These are phyloP conservation scores for Agrocybe praecox DNA, from an alignment of 768 basidiomycete genomes.

Conservation along the genomic window DNA sequence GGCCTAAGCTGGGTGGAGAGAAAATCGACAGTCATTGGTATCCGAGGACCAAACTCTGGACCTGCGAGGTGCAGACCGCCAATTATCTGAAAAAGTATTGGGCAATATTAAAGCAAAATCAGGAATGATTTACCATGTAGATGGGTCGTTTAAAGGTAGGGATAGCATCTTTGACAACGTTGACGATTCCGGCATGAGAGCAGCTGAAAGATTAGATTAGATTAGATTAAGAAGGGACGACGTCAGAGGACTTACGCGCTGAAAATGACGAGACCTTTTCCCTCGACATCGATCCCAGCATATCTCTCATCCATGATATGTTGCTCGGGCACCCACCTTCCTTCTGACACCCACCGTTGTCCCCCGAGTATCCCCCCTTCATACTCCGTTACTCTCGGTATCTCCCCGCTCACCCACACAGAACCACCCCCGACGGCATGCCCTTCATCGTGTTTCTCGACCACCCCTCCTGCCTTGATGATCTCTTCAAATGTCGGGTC, in stretches of 20 bases:
- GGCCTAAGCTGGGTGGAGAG: constrained; percentile 62
- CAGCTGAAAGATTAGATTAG: constrained; percentile 27
- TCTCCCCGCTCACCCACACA: constrained; percentile 81
- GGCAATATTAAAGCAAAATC: neutral
- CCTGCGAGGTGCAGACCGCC: constrained; percentile 86
- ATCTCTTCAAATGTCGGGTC: constrained; percentile 80
- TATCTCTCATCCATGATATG: constrained; percentile 86
- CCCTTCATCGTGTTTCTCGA: constrained; percentile 59
- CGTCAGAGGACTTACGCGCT: constrained; percentile 62
- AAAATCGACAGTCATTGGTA: constrained; percentile 72
- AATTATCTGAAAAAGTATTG: constrained; percentile 50
- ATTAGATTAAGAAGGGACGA: neutral
- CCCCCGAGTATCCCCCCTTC: constrained; percentile 73
- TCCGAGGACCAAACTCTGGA: constrained; percentile 62
- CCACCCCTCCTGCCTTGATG: constrained; percentile 48
- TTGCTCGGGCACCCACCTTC: constrained; percentile 60
- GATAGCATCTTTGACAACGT: constrained; percentile 76
- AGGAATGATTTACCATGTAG: constrained; percentile 57
- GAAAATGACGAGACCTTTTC: constrained; percentile 82
- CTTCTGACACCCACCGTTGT: constrained; percentile 54
- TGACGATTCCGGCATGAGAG: constrained; percentile 82
- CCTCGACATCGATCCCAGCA: constrained; percentile 73
- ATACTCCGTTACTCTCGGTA: constrained; percentile 68
- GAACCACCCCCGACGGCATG: constrained; percentile 66
- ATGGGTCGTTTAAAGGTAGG: constrained; percentile 64